Evolutionary conservation across 495 filamentous ascomycete species (phyloP).

Genomic region (Xylaria intraflava): DNA sequence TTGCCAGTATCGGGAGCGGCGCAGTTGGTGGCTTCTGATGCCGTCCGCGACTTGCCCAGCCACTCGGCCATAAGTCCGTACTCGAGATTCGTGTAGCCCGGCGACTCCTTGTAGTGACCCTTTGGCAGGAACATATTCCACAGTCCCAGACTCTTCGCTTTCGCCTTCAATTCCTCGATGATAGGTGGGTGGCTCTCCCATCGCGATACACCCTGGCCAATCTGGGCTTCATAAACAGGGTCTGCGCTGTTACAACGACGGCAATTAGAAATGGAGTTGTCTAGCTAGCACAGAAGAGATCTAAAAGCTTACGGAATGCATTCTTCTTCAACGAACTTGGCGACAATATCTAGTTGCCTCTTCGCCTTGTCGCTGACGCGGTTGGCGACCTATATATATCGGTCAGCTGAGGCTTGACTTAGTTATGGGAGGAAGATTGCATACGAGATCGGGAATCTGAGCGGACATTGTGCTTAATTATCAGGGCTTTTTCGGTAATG

Average conservation of each 20-base stretch:
- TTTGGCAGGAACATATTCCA: constrained; percentile 99
- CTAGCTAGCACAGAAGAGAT: constrained; percentile 2
- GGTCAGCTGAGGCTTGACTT: constrained; percentile 21
- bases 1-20: constrained; percentile 90
- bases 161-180: constrained; percentile 81
- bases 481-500: neutral
- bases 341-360: constrained; percentile 62
- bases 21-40: constrained; percentile 86
- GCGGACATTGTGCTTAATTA: constrained; percentile 48
- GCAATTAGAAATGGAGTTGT: constrained; percentile 9
- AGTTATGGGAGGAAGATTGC: constrained; percentile 16
- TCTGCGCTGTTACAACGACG: constrained; percentile 50
- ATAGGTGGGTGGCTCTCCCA: constrained; percentile 72
- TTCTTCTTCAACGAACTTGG: constrained; percentile 95
- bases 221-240: constrained; percentile 66
- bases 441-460: constrained; percentile 61
- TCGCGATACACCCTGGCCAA: constrained; percentile 66
- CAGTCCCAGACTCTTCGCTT: constrained; percentile 75
- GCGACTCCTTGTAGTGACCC: constrained; percentile 89
- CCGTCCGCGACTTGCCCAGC: constrained; percentile 70
- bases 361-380: constrained; percentile 75
- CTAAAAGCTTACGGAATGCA: constrained; percentile 61
- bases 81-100: constrained; percentile 84
- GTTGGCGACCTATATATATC: constrained; percentile 37
- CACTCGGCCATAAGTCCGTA: constrained; percentile 92